phyloP scores from a whole-genome alignment of 805 yeast genomes.

The Millerago galiae region DNA sequence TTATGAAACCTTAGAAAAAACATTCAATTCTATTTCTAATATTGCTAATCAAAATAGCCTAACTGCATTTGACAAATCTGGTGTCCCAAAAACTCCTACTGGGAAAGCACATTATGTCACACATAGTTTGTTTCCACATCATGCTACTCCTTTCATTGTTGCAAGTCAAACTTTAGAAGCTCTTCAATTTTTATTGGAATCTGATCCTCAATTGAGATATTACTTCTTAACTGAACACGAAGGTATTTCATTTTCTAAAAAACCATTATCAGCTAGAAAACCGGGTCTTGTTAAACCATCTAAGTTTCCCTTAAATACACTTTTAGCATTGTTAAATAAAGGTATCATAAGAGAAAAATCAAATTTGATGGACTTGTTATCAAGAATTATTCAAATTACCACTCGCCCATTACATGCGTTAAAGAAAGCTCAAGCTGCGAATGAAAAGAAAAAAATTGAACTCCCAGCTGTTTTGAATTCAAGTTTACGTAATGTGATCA shows the following conservation, averaged over 20 bases:
- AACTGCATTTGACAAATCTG: conserved; percentile 4
- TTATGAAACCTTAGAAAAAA: conserved; percentile 53
- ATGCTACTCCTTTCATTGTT: conserved; percentile 60
- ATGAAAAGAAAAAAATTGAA: conserved; percentile 26
- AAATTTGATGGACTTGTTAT: conserved; percentile 66
- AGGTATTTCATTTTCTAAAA: conserved; percentile 30
- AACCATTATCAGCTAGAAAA: conserved; percentile 28
- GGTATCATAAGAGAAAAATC: conserved; percentile 65
- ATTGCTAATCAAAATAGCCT: conserved; percentile 6
- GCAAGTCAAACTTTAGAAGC: conserved; percentile 77
- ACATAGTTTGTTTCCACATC: conserved; percentile 37
- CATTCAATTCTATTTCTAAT: conserved; percentile 49
- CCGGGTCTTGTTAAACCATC: conserved; percentile 32
- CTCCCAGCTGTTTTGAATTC: conserved; percentile 60
- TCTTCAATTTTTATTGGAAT: conserved; percentile 61
- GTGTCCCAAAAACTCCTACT: conserved; percentile 18
- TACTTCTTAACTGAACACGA: conserved; percentile 80
- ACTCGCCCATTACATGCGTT: conserved; percentile 64
- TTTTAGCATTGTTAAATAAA: conserved; percentile 57
- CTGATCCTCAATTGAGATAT: conserved; percentile 59
- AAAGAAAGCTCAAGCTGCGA: conserved; percentile 30
- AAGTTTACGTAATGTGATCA: conserved; percentile 56
- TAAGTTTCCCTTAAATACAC: conserved; percentile 67
- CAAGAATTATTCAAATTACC: conserved; percentile 68
- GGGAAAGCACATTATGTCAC: conserved; percentile 2